Evolutionary conservation across 108 stramenopile genomes (phyloP), one percentile per base, ranked within the genome.

Genomic region (Nitzschia sp.): DNA sequence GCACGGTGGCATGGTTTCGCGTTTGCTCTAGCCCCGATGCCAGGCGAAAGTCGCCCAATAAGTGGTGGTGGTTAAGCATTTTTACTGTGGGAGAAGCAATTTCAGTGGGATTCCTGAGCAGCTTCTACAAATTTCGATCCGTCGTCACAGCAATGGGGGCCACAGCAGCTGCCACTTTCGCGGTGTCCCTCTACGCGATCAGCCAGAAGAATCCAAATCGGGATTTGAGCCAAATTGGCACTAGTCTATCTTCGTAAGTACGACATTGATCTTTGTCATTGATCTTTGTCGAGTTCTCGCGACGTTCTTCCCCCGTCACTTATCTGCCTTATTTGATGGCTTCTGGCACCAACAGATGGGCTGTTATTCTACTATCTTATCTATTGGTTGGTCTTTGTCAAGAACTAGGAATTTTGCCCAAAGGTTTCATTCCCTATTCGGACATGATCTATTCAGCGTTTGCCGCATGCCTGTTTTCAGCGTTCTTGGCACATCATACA

Each of bases 191-290:
- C 4, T 96, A 95, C 67, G 93, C 92, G 1, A 56, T 93, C 27
- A 54, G 80, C 21, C 86, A 96, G 34, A 87, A 82, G 64, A 92
- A 98, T 76, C 80, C 93, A 18, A 92, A 94, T 56, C 91, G 93
- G 64, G 97, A 98, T 79, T 76, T 97, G 31, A 90, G 91, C 5
- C 93, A 95, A 66, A 92, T 74, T 91, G 95, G 91, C 33, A 63
- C 77, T 4, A 84, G 73, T 30, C 72, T 78, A 47, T 84, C 75
- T 28, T 83, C 66, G 75, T 58, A 64, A 57, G 56, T 57, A 30
- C 26, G 6, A 42, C 38, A 42, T 42, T 8, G n/a, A n/a, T n/a
- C n/a, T n/a, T n/a, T n/a, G n/a, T n/a, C n/a, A n/a, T n/a, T n/a
- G n/a, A n/a, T n/a, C n/a, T n/a, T n/a, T n/a, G n/a, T n/a, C n/a